A percentile compares a stretch with the other conserved stretches of the same genome.
Conservation (phyloP, 305 asterid genomes). For the Solanum hybrid region DNA sequence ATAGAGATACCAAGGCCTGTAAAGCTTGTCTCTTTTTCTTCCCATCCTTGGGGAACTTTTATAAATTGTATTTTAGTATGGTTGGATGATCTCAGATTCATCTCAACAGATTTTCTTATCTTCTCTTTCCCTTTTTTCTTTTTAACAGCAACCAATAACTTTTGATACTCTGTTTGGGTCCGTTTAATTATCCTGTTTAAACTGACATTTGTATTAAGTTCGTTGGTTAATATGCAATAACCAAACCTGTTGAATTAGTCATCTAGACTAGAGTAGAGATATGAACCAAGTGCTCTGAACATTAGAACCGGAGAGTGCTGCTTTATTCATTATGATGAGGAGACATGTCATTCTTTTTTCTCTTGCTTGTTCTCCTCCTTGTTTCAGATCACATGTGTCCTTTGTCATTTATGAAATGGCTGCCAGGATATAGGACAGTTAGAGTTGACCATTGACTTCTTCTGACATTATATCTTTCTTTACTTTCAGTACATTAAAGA, state of each 20-base stretch:
- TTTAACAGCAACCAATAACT: background rate
- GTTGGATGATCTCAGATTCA: background rate
- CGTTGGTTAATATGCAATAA: background rate
- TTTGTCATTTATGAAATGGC: background rate
- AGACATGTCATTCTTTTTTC: background rate
- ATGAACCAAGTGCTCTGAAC: background rate
- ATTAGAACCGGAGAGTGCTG: background rate
- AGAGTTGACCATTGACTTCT: background rate
- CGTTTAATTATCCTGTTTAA: background rate
- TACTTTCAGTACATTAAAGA: background rate
- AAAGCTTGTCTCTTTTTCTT: background rate
- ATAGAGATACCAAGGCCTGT: background rate
- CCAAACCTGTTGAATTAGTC: background rate
- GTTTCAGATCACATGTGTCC: slow-evolving; percentile 4
- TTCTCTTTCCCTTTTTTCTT: background rate
- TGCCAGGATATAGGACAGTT: background rate
- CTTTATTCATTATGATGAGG: background rate
- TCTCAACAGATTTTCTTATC: background rate
- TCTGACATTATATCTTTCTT: background rate
- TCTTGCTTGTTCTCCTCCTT: background rate
- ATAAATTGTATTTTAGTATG: background rate
- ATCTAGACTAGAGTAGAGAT: background rate
- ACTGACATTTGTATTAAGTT: background rate
- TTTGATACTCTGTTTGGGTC: background rate
- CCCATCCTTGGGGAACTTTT: background rate